phyloP scores from a whole-genome alignment of 2,329 filamentous ascomycete genomes.

The Dendrostoma leiphaemia region DNA sequence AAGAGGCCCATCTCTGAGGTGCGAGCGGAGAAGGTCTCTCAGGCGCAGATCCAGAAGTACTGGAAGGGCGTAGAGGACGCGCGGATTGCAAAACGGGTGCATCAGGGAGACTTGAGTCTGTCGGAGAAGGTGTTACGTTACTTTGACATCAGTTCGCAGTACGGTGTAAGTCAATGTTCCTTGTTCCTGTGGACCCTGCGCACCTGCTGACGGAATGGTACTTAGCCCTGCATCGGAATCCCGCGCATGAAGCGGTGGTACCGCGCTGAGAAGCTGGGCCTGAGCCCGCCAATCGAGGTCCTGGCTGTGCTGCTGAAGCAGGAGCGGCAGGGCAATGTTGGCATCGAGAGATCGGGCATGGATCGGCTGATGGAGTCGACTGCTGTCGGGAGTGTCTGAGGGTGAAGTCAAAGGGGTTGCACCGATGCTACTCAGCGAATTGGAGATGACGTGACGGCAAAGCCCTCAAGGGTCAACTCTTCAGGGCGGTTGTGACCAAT shows the following conservation, averaged over 20 bases:
- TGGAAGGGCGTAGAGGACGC: conserved; percentile 72
- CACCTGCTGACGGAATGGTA: no score
- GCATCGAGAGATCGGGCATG: conserved; percentile 68
- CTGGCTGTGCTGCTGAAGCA: conserved; percentile 79
- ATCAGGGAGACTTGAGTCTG: conserved; percentile 69
- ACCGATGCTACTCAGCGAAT: no score
- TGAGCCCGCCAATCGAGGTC: conserved; percentile 89
- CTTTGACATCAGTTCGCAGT: conserved; percentile 90
- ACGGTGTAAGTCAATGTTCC: conserved; percentile 87
- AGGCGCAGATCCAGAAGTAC: conserved; percentile 71
- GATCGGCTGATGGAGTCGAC: conserved; percentile 62
- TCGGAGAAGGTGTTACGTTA: conserved; percentile 87
- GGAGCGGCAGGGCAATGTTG: conserved; percentile 52
- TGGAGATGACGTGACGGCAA: no score
- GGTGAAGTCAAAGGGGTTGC: no score
- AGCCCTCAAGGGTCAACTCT: background rate
- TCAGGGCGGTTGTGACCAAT: no score
- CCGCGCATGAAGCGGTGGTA: conserved; percentile 81
- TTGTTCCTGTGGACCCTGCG: no score
- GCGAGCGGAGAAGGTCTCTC: conserved; percentile 62
- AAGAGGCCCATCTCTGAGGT: conserved; percentile 52
- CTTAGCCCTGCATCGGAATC: conserved; percentile 86
- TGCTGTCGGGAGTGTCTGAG: conserved; percentile 33
- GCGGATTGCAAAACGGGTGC: conserved; percentile 68
- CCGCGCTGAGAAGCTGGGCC: conserved; percentile 74